phyloP scores from a whole-genome alignment of 116 monocot genomes.

The Dioscorea cayenensis region DNA sequence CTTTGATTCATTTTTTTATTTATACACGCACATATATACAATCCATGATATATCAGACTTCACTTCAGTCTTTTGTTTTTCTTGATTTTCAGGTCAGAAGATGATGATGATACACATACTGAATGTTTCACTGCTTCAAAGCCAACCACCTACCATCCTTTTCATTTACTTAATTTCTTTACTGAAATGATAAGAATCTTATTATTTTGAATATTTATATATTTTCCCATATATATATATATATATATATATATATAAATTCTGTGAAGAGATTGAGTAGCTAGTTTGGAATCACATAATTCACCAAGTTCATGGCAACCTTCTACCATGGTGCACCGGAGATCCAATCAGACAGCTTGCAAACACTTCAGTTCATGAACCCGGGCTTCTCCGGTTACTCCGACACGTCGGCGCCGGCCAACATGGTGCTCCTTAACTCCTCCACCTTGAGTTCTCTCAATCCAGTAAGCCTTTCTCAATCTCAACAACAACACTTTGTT shows the following conservation, averaged over 20 bases:
- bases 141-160: background rate
- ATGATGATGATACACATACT: too few species aligned
- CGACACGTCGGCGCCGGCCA: constrained; percentile 30
- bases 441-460: constrained; percentile 39
- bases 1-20: too few species aligned
- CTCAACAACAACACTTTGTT: constrained; percentile 54
- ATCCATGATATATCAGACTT: too few species aligned
- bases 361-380: constrained; percentile 68
- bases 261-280: too few species aligned
- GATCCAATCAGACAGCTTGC: constrained; percentile 47
- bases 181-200: constrained; percentile 1
- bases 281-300: background rate
- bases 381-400: constrained; percentile 38
- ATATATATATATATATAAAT: too few species aligned
- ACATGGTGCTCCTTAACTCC: constrained; percentile 59
- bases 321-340: constrained; percentile 50
- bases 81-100: background rate
- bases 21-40: too few species aligned
- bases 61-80: too few species aligned
- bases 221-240: too few species aligned
- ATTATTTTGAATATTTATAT: too few species aligned
- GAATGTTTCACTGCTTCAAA: background rate
- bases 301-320: constrained; percentile 30
- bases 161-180: background rate
- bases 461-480: constrained; percentile 9